Percentiles rank a stretch among this genome's conserved stretches.
These are phyloP conservation scores for Huntiella moniliformis DNA, from an alignment of 2,329 filamentous ascomycete species.

Conservation along the genomic window DNA sequence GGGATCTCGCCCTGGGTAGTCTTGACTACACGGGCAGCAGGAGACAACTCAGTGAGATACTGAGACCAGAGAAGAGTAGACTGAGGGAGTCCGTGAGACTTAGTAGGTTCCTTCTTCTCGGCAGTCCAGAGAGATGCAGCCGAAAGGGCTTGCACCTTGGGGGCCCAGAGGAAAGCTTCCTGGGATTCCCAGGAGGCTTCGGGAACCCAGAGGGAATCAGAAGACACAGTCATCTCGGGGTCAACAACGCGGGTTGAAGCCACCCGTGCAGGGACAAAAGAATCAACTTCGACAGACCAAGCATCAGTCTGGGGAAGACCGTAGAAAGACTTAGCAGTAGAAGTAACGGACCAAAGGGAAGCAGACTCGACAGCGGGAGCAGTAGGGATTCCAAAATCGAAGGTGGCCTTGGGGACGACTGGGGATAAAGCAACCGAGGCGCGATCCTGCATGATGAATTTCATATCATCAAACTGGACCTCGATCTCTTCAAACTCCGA, in stretches of 20 bases:
- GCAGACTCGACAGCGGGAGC: background rate
- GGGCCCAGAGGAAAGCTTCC: slow-evolving; percentile 16
- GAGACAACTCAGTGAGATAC: slow-evolving; percentile 3
- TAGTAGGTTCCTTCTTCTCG: background rate
- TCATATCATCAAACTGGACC: slow-evolving; percentile 9
- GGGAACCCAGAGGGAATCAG: slow-evolving; percentile 1
- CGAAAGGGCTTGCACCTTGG: background rate
- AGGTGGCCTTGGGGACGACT: slow-evolving; percentile 4
- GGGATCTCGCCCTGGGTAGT: slow-evolving; percentile 4
- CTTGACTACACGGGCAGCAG: background rate
- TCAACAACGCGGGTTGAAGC: background rate
- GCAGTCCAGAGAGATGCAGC: slow-evolving; percentile 5
- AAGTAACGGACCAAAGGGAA: background rate
- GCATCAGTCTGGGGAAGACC: slow-evolving; percentile 6
- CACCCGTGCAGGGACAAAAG: background rate
- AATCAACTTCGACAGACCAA: background rate
- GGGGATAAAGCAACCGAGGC: slow-evolving; percentile 7
- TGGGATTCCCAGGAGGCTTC: slow-evolving; percentile 1
- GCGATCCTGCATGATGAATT: slow-evolving; percentile 10
- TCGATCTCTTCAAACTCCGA: slow-evolving; percentile 10
- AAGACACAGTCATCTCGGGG: slow-evolving; percentile 6
- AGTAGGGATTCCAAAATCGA: background rate
- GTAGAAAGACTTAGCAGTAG: background rate
- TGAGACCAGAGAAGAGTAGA: slow-evolving; percentile 11
- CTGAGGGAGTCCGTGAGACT: slow-evolving; percentile 5